Conservation (phyloP, 805 yeast species). For the Isabelozyma heimii region DNA sequence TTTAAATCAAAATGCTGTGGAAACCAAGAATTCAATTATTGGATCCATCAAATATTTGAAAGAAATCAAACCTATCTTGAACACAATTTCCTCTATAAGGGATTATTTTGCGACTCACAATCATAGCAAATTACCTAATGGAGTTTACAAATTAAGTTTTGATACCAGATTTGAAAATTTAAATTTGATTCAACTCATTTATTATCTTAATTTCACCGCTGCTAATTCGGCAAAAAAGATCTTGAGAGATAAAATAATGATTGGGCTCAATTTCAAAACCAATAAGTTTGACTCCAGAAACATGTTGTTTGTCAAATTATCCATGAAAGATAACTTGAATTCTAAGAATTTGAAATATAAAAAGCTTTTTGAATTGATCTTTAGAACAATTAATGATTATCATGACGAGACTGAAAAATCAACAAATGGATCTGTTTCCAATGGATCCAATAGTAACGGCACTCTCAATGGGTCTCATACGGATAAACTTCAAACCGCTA, state of each 20-base stretch:
- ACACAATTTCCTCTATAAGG: slow-evolving; percentile 17
- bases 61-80: slow-evolving; percentile 27
- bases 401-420: slow-evolving; percentile 8
- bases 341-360: slow-evolving; percentile 36
- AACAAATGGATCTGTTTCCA: not conserved
- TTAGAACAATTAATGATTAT: slow-evolving; percentile 19
- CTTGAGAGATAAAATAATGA: slow-evolving; percentile 28
- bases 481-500: not conserved
- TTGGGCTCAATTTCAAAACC: slow-evolving; percentile 23
- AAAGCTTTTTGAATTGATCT: slow-evolving; percentile 35
- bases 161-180: slow-evolving; percentile 30
- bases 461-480: not conserved
- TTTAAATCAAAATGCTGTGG: slow-evolving; percentile 10
- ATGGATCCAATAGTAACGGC: not conserved
- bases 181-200: slow-evolving; percentile 30
- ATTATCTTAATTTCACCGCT: slow-evolving; percentile 23
- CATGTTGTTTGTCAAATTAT: slow-evolving; percentile 22
- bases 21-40: slow-evolving; percentile 16
- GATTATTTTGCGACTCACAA: slow-evolving; percentile 7
- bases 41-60: slow-evolving; percentile 34
- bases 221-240: slow-evolving; percentile 29
- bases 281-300: slow-evolving; percentile 27
- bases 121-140: slow-evolving; percentile 22
- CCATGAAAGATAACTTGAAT: slow-evolving; percentile 36
- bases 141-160: slow-evolving; percentile 26